Percentiles rank a stretch among this genome's conserved stretches.
Conservation (phyloP, 306 rosid species). For the Mucuna pruriens region DNA sequence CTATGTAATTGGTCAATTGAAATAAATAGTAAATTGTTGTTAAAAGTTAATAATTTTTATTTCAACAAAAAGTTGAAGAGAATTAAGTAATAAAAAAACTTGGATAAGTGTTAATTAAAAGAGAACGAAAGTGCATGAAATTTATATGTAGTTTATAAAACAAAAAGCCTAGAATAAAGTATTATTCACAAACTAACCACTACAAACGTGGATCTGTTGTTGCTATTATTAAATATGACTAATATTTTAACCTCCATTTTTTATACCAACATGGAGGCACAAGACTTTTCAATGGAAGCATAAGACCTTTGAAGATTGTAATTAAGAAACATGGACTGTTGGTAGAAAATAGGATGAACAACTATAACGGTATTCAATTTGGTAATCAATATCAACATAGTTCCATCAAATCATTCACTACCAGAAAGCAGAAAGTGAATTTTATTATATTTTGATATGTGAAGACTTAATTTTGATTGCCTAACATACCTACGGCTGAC, state of each 20-base stretch:
- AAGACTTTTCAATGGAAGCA: neutral
- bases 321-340: neutral
- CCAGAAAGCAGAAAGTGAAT: slow-evolving; percentile 14
- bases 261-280: neutral
- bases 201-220: neutral
- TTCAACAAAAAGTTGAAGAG: neutral
- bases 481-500: slow-evolving; percentile 31
- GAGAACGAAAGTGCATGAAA: neutral
- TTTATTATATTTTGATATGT: neutral
- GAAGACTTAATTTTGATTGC: slow-evolving; percentile 32
- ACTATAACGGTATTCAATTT: neutral
- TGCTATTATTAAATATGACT: neutral
- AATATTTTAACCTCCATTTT: neutral
- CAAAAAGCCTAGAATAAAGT: neutral
- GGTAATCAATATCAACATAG: neutral
- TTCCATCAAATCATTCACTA: slow-evolving; percentile 2
- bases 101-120: neutral
- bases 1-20: neutral
- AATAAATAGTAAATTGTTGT: neutral
- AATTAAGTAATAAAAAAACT: neutral
- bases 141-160: neutral
- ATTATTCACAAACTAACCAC: neutral
- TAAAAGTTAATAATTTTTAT: neutral
- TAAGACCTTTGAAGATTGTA: neutral
- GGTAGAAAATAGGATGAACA: slow-evolving; percentile 25